phyloP scores from a whole-genome alignment of 83 land plant genomes.

The Larix sibirica region DNA sequence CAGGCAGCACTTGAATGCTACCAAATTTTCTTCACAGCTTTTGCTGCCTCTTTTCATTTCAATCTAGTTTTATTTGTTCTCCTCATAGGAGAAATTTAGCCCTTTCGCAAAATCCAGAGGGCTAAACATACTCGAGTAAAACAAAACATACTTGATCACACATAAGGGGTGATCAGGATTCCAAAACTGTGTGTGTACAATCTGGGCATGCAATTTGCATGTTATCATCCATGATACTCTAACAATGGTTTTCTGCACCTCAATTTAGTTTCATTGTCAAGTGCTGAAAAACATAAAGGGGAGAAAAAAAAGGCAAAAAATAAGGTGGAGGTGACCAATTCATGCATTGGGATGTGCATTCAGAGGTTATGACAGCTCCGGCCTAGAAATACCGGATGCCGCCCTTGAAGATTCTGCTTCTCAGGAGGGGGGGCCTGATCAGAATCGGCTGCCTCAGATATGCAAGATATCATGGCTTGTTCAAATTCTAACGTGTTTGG shows the following conservation, averaged over 20 bases:
- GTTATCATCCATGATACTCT: no score
- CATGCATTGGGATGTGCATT: constrained; percentile 35
- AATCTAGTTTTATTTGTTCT: background rate
- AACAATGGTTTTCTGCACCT: background rate
- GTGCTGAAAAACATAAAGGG: background rate
- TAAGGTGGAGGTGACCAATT: background rate
- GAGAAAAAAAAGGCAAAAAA: no score
- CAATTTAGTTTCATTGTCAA: background rate
- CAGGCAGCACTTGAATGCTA: background rate
- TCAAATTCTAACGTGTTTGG: constrained; percentile 43
- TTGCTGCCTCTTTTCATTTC: background rate
- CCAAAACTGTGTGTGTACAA: background rate
- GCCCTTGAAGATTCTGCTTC: constrained; percentile 24
- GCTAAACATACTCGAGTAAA: background rate
- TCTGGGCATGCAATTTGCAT: background rate
- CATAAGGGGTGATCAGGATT: background rate
- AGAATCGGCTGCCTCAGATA: constrained; percentile 10
- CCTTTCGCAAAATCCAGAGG: background rate
- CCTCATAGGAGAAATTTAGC: background rate
- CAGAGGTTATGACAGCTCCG: constrained; percentile 1
- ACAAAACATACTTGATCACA: background rate
- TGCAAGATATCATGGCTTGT: constrained; percentile 41
- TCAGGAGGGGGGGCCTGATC: background rate
- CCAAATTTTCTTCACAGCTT: constrained; percentile 3
- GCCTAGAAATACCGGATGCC: constrained; percentile 37